Percentiles rank a stretch among this genome's conserved stretches.
These are phyloP conservation scores for Dactylellina parvicollis DNA, from an alignment of 2,329 filamentous ascomycete genomes.

Conservation along the genomic window DNA sequence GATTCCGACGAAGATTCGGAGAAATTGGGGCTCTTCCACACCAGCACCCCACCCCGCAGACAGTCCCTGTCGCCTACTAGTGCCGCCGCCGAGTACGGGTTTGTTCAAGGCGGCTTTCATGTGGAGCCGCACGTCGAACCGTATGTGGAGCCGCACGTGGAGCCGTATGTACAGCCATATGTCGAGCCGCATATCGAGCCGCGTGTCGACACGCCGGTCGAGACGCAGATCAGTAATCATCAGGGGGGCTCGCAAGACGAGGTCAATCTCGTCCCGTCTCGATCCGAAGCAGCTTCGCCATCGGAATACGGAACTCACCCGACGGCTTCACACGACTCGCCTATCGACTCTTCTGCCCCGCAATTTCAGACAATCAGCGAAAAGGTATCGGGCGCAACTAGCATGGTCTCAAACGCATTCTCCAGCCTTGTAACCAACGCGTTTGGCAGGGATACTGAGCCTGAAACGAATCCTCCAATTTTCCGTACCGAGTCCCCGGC, in stretches of 20 bases:
- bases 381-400: constrained; percentile 25
- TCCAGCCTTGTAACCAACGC: constrained; percentile 30
- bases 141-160: constrained; percentile 1
- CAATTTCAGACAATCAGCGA: constrained; percentile 25
- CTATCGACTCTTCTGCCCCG: constrained; percentile 20
- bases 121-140: constrained; percentile 1
- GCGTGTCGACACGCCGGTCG: constrained; percentile 27
- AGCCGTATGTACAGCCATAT: background rate
- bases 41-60: constrained; percentile 46
- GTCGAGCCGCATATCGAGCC: background rate
- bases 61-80: constrained; percentile 35
- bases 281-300: constrained; percentile 9
- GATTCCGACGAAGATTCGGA: constrained; percentile 39
- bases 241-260: background rate
- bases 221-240: background rate
- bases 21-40: constrained; percentile 34
- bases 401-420: constrained; percentile 30
- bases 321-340: constrained; percentile 9
- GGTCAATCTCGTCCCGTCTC: background rate
- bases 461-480: constrained; percentile 21
- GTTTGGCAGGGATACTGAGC: constrained; percentile 25
- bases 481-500: constrained; percentile 14
- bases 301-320: constrained; percentile 25
- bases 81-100: constrained; percentile 16
- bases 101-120: constrained; percentile 8